Conservation (phyloP, 2,329 filamentous ascomycete genomes). For the Trichoderma sp. region DNA sequence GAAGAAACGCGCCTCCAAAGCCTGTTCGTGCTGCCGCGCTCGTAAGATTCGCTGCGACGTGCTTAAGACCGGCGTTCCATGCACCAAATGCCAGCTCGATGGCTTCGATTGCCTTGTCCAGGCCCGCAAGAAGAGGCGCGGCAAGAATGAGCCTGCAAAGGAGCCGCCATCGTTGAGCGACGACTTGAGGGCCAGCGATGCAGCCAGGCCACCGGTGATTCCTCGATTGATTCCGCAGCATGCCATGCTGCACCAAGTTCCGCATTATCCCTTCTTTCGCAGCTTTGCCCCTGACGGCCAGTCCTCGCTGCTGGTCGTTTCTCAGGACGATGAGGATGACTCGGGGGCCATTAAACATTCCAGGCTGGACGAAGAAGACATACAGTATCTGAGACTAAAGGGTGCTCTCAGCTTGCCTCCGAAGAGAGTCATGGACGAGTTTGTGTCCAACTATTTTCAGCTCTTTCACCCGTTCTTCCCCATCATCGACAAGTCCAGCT, state of each 20-base stretch:
- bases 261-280: slow-evolving; percentile 27
- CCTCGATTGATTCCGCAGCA: slow-evolving; percentile 8
- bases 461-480: slow-evolving; percentile 31
- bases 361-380: slow-evolving; percentile 23
- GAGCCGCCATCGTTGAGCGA: not conserved
- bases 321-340: not conserved
- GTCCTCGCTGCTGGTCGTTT: slow-evolving; percentile 1
- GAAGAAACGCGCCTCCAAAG: slow-evolving; percentile 33
- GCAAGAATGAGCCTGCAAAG: slow-evolving; percentile 6
- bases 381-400: slow-evolving; percentile 28
- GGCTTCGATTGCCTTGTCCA: slow-evolving; percentile 28
- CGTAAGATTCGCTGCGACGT: slow-evolving; percentile 35
- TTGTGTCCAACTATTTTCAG: slow-evolving; percentile 28
- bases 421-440: slow-evolving; percentile 26
- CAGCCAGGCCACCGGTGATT: not conserved
- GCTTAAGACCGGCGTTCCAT: slow-evolving; percentile 31
- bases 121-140: slow-evolving; percentile 27
- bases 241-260: slow-evolving; percentile 19
- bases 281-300: slow-evolving; percentile 21
- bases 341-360: slow-evolving; percentile 1
- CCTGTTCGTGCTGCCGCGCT: slow-evolving; percentile 30
- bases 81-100: slow-evolving; percentile 34
- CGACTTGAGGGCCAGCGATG: not conserved
- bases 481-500: slow-evolving; percentile 26
- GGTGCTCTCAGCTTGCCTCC: slow-evolving; percentile 27